Evolutionary conservation across 495 filamentous ascomycete genomes (phyloP).

Genomic region (Trypethelium eluteriae): DNA sequence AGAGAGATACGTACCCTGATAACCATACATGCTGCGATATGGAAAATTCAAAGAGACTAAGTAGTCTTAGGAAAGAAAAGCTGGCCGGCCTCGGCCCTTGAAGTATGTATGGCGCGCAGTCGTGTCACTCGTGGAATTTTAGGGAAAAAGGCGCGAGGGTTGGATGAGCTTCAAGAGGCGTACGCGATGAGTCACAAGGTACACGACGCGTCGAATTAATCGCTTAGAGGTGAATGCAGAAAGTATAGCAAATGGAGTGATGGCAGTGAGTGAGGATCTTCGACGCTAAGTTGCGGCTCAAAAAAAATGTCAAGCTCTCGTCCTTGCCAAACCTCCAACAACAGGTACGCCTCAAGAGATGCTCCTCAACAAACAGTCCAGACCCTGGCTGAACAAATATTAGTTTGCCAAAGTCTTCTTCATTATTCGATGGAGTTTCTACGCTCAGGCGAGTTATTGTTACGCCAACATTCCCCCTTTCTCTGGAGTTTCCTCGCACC

Average conservation of each 20-base stretch:
- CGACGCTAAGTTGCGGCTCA: background rate
- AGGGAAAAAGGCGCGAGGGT: background rate
- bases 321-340: background rate
- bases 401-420: background rate
- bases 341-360: background rate
- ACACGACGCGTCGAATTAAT: too few relatives aligned
- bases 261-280: background rate
- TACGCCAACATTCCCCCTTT: background rate
- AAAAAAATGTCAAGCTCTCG: conserved; percentile 7
- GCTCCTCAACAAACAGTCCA: background rate
- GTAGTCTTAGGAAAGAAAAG: background rate
- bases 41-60: background rate
- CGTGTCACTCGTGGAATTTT: background rate
- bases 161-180: too few relatives aligned
- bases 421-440: background rate
- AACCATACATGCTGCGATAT: conserved; percentile 61
- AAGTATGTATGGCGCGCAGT: background rate
- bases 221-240: too few relatives aligned
- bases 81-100: background rate
- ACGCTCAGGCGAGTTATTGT: background rate
- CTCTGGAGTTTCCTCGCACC: background rate
- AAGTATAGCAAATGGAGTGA: background rate
- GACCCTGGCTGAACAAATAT: background rate
- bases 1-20: conserved; percentile 54
- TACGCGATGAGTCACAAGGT: too few relatives aligned